These are phyloP conservation scores for Thelonectria blattea DNA, from an alignment of 2,329 filamentous ascomycete species.

Conservation along the genomic window DNA sequence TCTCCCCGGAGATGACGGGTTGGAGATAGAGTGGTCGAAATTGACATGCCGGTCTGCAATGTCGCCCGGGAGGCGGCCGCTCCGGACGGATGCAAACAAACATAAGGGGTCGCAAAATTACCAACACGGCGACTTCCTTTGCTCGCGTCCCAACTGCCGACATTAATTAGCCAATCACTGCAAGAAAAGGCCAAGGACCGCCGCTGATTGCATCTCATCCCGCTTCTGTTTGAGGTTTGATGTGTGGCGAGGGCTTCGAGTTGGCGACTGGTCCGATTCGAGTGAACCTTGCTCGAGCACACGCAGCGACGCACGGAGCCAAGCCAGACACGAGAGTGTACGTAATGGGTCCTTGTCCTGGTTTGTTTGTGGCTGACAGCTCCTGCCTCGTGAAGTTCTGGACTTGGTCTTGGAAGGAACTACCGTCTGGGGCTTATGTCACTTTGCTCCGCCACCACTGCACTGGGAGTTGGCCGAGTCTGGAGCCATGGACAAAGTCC, in stretches of 20 bases:
- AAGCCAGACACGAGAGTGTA: conserved; percentile 7
- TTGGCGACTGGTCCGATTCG: conserved; percentile 16
- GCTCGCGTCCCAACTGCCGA: conserved; percentile 1
- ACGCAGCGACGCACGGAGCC: conserved; percentile 6
- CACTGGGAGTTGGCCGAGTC: neutral
- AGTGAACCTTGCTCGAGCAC: conserved; percentile 25
- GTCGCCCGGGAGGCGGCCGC: conserved; percentile 11
- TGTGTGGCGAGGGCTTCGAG: conserved; percentile 22
- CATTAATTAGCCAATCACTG: conserved; percentile 19
- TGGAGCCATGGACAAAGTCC: conserved; percentile 3
- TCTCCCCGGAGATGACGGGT: conserved; percentile 17
- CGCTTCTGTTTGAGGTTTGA: conserved; percentile 34
- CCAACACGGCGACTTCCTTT: conserved; percentile 1
- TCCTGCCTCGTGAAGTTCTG: no score
- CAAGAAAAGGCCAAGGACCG: conserved; percentile 13
- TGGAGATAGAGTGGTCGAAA: conserved; percentile 16
- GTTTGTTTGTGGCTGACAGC: neutral
- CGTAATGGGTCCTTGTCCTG: conserved; percentile 15
- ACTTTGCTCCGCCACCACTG: neutral
- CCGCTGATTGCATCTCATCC: conserved; percentile 31
- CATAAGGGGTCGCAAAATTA: neutral
- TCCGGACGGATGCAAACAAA: conserved; percentile 7
- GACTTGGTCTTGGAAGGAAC: neutral
- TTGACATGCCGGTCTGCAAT: neutral
- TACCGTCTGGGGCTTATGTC: neutral